These are phyloP conservation scores for Hortiboletus campestris DNA, from an alignment of 768 basidiomycete species.

Conservation along the genomic window DNA sequence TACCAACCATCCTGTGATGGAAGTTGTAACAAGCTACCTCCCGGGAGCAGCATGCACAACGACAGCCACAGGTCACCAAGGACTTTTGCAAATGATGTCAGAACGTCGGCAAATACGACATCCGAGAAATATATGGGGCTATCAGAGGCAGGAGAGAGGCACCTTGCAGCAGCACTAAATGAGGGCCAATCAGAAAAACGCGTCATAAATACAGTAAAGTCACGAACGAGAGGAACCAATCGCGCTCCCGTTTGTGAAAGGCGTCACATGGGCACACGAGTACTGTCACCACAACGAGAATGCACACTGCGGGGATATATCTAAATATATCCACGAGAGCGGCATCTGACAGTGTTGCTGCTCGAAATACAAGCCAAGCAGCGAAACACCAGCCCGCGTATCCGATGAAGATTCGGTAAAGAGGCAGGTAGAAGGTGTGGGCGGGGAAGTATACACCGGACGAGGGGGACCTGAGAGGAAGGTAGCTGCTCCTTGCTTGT, in stretches of 20 bases:
- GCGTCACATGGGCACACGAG: slow-evolving; percentile 69
- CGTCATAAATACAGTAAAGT: neutral
- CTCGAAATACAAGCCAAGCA: slow-evolving; percentile 70
- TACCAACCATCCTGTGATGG: slow-evolving; percentile 62
- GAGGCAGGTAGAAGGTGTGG: slow-evolving; percentile 47
- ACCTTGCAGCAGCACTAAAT: slow-evolving; percentile 68
- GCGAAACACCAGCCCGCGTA: slow-evolving; percentile 61
- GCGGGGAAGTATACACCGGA: slow-evolving; percentile 27
- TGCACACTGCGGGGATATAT: slow-evolving; percentile 69
- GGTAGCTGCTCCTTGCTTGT: slow-evolving; percentile 6
- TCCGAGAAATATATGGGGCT: slow-evolving; percentile 83
- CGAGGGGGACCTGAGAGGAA: slow-evolving; percentile 23
- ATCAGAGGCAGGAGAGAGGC: slow-evolving; percentile 60
- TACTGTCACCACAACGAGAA: slow-evolving; percentile 52
- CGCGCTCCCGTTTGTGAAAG: slow-evolving; percentile 67
- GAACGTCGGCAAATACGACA: slow-evolving; percentile 90
- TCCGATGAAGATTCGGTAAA: slow-evolving; percentile 64
- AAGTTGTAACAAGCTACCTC: slow-evolving; percentile 67
- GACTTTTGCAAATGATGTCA: slow-evolving; percentile 97
- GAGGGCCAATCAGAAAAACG: neutral
- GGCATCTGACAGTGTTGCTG: slow-evolving; percentile 55
- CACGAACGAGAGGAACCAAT: slow-evolving; percentile 75
- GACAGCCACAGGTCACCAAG: slow-evolving; percentile 93
- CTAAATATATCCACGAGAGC: slow-evolving; percentile 71
- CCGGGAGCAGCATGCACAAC: slow-evolving; percentile 79